Conservation (phyloP, 371 early-diverging fungal species). For the Funneliformis caledonium region DNA sequence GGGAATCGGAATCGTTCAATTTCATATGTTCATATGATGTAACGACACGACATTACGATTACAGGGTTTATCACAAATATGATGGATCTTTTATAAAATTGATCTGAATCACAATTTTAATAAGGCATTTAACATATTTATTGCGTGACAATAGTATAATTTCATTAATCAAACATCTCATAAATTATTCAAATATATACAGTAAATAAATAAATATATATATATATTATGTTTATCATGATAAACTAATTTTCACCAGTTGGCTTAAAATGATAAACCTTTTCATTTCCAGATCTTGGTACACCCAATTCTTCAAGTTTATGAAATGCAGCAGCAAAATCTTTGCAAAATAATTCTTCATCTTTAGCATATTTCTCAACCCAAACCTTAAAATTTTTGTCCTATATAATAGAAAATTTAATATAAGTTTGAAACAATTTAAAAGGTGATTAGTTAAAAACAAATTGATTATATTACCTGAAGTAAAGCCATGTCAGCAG, state of each 20-base stretch:
- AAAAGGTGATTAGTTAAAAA: neutral
- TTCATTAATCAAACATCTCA: too few relatives aligned
- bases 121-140: too few relatives aligned
- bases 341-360: slow-evolving; percentile 76
- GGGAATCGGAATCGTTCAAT: too few relatives aligned
- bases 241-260: neutral
- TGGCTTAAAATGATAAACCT: slow-evolving; percentile 58
- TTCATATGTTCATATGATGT: too few relatives aligned
- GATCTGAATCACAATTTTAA: too few relatives aligned
- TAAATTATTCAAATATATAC: too few relatives aligned
- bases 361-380: slow-evolving; percentile 86
- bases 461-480: slow-evolving; percentile 29
- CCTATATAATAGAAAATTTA: slow-evolving; percentile 42
- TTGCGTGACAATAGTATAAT: too few relatives aligned
- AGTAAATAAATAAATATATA: too few relatives aligned
- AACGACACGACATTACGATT: too few relatives aligned
- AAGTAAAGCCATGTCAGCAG: slow-evolving; percentile 73
- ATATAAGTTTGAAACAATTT: slow-evolving; percentile 10
- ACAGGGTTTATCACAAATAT: too few relatives aligned
- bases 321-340: slow-evolving; percentile 82
- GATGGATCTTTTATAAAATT: too few relatives aligned
- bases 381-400: slow-evolving; percentile 76
- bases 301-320: slow-evolving; percentile 92
- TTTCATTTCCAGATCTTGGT: slow-evolving; percentile 64
- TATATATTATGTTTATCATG: too few relatives aligned